Percentiles rank a stretch among this genome's conserved stretches.
phyloP scores from a whole-genome alignment of 345 rosid species.

The Triadica sebifera region DNA sequence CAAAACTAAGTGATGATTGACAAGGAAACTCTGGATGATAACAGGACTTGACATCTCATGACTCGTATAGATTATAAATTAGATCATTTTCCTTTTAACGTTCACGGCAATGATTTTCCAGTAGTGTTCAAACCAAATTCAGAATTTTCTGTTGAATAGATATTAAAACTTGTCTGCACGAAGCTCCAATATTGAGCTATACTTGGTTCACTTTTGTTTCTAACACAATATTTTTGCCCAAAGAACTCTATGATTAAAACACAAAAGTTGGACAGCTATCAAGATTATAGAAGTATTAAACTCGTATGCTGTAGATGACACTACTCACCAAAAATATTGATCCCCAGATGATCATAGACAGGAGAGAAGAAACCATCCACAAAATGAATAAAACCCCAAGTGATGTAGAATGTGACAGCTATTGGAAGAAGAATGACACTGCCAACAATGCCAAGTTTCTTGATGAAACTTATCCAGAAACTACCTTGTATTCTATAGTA shows the following conservation, averaged over 20 bases:
- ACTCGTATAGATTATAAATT: not conserved
- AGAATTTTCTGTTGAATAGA: not conserved
- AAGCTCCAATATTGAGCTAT: not conserved
- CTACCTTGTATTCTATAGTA: not conserved
- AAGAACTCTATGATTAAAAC: not conserved
- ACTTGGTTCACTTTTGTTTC: too few species aligned
- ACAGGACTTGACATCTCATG: not conserved
- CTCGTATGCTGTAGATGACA: too few species aligned
- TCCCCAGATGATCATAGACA: slow-evolving; percentile 61
- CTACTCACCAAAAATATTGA: slow-evolving; percentile 56
- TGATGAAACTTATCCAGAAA: not conserved
- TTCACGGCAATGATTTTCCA: not conserved
- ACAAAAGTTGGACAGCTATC: too few species aligned
- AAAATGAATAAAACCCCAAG: slow-evolving; percentile 76
- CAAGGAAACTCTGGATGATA: not conserved
- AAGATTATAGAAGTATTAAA: not conserved
- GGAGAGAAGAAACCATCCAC: slow-evolving; percentile 80
- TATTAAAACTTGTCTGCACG: not conserved
- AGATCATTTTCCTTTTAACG: not conserved
- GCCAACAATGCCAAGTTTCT: slow-evolving; percentile 9
- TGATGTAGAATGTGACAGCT: slow-evolving; percentile 65
- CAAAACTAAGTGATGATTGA: not conserved
- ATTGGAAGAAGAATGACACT: slow-evolving; percentile 74
- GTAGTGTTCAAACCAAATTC: not conserved
- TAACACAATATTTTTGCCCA: not conserved